These are phyloP conservation scores for Ilyonectria mors-panacis DNA, from an alignment of 2,329 filamentous ascomycete genomes.

Conservation along the genomic window DNA sequence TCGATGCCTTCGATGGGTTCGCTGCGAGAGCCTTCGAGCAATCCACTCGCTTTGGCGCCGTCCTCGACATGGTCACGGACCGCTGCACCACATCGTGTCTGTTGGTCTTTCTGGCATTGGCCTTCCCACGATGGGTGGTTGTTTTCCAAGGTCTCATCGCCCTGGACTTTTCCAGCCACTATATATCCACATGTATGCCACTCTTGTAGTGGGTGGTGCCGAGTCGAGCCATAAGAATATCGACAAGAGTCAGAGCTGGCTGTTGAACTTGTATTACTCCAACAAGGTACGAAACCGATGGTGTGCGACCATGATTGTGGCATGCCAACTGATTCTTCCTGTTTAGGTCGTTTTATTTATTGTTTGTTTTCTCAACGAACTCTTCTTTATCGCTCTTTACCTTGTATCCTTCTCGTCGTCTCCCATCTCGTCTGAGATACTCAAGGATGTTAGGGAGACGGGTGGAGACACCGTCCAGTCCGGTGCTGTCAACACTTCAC, in stretches of 20 bases:
- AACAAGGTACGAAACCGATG: slow-evolving; percentile 81
- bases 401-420: slow-evolving; percentile 97
- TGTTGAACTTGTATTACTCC: slow-evolving; percentile 96
- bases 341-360: slow-evolving; percentile 87
- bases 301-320: background rate
- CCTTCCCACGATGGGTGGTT: slow-evolving; percentile 94
- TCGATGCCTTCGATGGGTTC: slow-evolving; percentile 95
- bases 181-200: slow-evolving; percentile 99
- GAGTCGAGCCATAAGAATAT: slow-evolving; percentile 93
- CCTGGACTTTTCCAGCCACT: slow-evolving; percentile 94
- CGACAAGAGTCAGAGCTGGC: slow-evolving; percentile 87
- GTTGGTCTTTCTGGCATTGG: slow-evolving; percentile 93
- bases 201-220: slow-evolving; percentile 86
- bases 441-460: slow-evolving; percentile 71
- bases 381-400: slow-evolving; percentile 98
- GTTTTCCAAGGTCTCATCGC: slow-evolving; percentile 95
- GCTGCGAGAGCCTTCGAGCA: slow-evolving; percentile 87
- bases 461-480: slow-evolving; percentile 70
- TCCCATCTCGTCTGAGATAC: slow-evolving; percentile 87
- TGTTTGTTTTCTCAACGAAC: slow-evolving; percentile 91
- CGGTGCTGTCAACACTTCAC: slow-evolving; percentile 77
- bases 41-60: slow-evolving; percentile 94
- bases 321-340: slow-evolving; percentile 22
- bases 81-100: slow-evolving; percentile 96
- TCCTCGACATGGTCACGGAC: slow-evolving; percentile 99